Evolutionary conservation across 2,329 filamentous ascomycete species (phyloP), one percentile per base, ranked within the genome.

Genomic region (Pseudogymnoascus verrucosus): DNA sequence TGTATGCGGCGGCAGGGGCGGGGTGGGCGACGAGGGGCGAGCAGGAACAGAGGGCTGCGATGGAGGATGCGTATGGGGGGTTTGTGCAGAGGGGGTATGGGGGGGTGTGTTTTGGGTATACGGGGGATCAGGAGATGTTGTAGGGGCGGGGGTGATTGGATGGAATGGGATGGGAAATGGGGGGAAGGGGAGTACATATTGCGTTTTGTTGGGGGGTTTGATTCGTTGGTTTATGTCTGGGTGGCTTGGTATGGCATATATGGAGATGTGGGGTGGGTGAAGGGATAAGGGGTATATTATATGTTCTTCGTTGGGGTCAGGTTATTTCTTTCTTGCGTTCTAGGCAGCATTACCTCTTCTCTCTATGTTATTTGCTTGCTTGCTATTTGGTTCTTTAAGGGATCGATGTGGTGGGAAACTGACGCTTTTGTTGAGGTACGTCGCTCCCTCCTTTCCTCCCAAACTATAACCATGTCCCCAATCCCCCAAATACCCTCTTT

Each of bases 51-150:
- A 68, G 74, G 6, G 63, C 71, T 37, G 73, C 82, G 28, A 88
- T 89, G 86, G 87, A 88, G 70, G 81, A 88, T 67, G 85, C 87
- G 72, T 90, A 90, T 68, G 87, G 87, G 0, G 80, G 83, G 21
- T 84, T 81, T 68, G 82, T 84, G 69, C 81, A 84, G 65, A 76
- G 77, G 5, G 74, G 78, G 21, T 51, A 51, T 28, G 44, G 44
- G 23, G 44, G 44, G 2, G 44, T 28, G 12, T 51, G 44, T 28
- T 51, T 28, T 51, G 44, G 44, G 44, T 51, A 51, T 51, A 51
- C 44, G 23, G 44, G 44, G 44, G 44, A 51, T 28, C 44, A 51
- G 44, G 44, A 51, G 44, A 51, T 51, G 44, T 51, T 51, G 44
- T 51, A 51, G 23, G 16, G 44, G 44, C 23, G 39, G 7, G 12